Conservation (phyloP, 495 filamentous ascomycete genomes). For the Xylaria castorea region DNA sequence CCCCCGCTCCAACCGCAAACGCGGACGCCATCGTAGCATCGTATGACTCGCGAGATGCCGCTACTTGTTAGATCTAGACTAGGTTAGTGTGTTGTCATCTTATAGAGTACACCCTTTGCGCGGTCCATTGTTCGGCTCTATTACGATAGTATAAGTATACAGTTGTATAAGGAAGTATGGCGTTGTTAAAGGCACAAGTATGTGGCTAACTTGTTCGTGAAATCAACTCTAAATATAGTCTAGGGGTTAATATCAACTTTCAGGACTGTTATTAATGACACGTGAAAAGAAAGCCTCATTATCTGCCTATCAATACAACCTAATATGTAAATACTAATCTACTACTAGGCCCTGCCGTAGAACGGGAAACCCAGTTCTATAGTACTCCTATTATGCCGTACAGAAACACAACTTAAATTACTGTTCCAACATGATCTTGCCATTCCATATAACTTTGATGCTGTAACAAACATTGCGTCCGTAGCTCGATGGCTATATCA, state of each 20-base stretch:
- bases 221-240: background rate
- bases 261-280: background rate
- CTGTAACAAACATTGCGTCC: background rate
- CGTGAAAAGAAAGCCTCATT: background rate
- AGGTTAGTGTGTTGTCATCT: background rate
- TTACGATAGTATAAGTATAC: background rate
- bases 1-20: background rate
- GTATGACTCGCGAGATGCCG: slow-evolving; percentile 13
- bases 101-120: background rate
- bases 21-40: background rate
- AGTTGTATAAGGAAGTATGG: background rate
- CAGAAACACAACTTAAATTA: background rate
- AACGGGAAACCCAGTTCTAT: background rate
- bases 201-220: background rate
- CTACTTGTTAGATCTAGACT: background rate
- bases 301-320: background rate
- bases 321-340: background rate
- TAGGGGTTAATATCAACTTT: background rate
- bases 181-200: background rate
- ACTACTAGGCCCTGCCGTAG: background rate
- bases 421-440: background rate
- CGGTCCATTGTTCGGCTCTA: slow-evolving; percentile 3
- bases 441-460: background rate
- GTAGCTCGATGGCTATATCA: background rate
- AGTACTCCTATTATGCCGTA: background rate